A percentile compares a stretch with the other conserved stretches of the same genome.
phyloP scores from a whole-genome alignment of 2,329 filamentous ascomycete genomes.

The Ophiostoma quercus region DNA sequence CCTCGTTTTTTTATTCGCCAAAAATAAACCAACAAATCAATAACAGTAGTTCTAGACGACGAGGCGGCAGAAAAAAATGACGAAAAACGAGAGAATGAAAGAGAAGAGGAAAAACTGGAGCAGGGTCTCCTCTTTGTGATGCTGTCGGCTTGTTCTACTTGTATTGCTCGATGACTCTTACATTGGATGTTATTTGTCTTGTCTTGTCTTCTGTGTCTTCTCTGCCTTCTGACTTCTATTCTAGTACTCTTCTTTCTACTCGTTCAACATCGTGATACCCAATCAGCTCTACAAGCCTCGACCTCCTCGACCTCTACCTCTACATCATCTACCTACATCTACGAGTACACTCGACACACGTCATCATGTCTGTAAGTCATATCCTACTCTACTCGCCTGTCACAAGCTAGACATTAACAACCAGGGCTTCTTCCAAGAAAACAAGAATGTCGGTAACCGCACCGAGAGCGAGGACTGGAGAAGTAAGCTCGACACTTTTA shows the following conservation, averaged over 20 bases:
- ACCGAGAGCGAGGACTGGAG: constrained; percentile 73
- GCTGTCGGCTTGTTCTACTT: background rate
- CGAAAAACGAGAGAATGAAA: background rate
- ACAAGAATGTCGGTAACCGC: constrained; percentile 72
- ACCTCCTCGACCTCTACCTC: background rate
- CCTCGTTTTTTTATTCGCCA: background rate
- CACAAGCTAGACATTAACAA: background rate
- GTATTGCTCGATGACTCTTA: constrained; percentile 2
- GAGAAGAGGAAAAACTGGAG: background rate
- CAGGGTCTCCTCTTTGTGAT: background rate
- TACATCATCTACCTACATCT: background rate
- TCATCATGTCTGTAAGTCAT: constrained; percentile 11
- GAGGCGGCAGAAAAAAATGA: constrained; percentile 1
- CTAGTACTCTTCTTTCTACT: background rate
- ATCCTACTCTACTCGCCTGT: background rate
- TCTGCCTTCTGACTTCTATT: background rate
- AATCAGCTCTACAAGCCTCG: background rate
- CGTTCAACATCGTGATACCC: background rate
- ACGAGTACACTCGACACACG: background rate
- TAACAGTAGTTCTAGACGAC: background rate
- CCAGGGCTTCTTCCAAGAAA: constrained; percentile 67
- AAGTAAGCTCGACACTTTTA: constrained; percentile 48
- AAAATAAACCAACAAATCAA: background rate
- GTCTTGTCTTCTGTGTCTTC: background rate
- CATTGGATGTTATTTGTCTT: background rate